A percentile compares a stretch with the other conserved stretches of the same genome.
Conservation (phyloP, 2,329 filamentous ascomycete species). For the Laburnicola sp. region DNA sequence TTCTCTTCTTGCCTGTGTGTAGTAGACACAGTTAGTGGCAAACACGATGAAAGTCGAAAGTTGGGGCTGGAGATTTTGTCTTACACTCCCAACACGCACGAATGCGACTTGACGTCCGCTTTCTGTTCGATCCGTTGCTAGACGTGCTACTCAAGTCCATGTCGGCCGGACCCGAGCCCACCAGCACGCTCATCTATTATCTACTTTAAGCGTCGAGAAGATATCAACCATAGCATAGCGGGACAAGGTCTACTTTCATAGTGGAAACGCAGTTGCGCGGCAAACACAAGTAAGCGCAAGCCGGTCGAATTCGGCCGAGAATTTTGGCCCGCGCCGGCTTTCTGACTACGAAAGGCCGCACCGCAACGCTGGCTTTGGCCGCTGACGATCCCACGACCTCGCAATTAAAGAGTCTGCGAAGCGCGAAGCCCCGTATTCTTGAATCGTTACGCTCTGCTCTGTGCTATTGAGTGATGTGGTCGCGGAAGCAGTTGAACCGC, state of each 20-base stretch:
- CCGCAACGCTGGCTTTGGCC: not conserved
- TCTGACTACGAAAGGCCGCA: slow-evolving; percentile 6
- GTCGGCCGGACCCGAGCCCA: slow-evolving; percentile 10
- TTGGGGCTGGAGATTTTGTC: slow-evolving; percentile 10
- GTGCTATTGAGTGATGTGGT: not conserved
- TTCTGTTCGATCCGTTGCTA: slow-evolving; percentile 23
- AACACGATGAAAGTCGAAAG: not conserved
- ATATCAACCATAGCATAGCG: slow-evolving; percentile 18
- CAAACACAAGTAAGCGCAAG: slow-evolving; percentile 18
- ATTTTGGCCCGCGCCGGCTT: slow-evolving; percentile 31
- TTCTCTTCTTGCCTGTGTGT: slow-evolving; percentile 37
- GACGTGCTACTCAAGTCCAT: slow-evolving; percentile 27
- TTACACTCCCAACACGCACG: slow-evolving; percentile 44
- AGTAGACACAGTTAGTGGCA: slow-evolving; percentile 14
- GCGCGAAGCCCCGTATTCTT: not conserved
- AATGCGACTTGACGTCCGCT: slow-evolving; percentile 32
- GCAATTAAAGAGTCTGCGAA: slow-evolving; percentile 2
- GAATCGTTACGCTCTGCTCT: not conserved
- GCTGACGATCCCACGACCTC: not conserved
- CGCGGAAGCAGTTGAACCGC: not conserved
- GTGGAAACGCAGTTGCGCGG: slow-evolving; percentile 31
- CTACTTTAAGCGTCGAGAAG: slow-evolving; percentile 8
- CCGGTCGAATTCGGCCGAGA: slow-evolving; percentile 27
- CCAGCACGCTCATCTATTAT: slow-evolving; percentile 11
- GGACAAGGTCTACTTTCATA: slow-evolving; percentile 39